phyloP scores from a whole-genome alignment of 495 filamentous ascomycete genomes.

The Lentithecium fluviatile region DNA sequence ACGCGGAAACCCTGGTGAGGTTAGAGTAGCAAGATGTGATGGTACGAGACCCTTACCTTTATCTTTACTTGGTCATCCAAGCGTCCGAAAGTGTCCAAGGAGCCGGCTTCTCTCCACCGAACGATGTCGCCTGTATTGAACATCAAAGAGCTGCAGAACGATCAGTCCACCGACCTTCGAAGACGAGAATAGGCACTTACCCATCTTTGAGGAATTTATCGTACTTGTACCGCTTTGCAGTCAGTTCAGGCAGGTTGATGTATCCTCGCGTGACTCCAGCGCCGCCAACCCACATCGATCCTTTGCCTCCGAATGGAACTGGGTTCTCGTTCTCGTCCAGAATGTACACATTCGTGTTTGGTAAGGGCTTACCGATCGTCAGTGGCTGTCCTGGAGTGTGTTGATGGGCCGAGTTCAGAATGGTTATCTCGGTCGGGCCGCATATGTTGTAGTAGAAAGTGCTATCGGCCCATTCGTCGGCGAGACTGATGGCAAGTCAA shows the following conservation, averaged over 20 bases:
- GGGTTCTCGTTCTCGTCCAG: slow-evolving; percentile 22
- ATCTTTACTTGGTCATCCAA: slow-evolving; percentile 28
- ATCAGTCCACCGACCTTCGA: not conserved
- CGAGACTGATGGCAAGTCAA: slow-evolving; percentile 1
- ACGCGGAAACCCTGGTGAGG: slow-evolving; percentile 20
- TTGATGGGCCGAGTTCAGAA: slow-evolving; percentile 25
- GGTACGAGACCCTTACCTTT: slow-evolving; percentile 8
- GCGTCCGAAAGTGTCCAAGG: slow-evolving; percentile 21
- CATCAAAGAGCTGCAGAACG: slow-evolving; percentile 11
- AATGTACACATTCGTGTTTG: slow-evolving; percentile 26
- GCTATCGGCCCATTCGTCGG: slow-evolving; percentile 23
- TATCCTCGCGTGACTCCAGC: slow-evolving; percentile 18
- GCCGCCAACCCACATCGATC: slow-evolving; percentile 27
- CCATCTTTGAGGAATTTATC: slow-evolving; percentile 22
- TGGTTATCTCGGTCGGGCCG: slow-evolving; percentile 26
- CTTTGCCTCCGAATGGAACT: slow-evolving; percentile 14
- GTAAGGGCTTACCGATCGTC: slow-evolving; percentile 22
- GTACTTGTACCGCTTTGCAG: slow-evolving; percentile 9
- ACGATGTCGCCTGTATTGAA: slow-evolving; percentile 30
- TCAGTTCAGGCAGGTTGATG: slow-evolving; percentile 24
- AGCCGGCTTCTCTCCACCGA: slow-evolving; percentile 20
- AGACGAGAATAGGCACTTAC: not conserved
- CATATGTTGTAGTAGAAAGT: slow-evolving; percentile 28
- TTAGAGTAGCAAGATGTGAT: not conserved
- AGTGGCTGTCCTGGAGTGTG: slow-evolving; percentile 19